These are phyloP conservation scores for Trypanosoma avium DNA, from an alignment of 208 protist genomes.

Conservation along the genomic window DNA sequence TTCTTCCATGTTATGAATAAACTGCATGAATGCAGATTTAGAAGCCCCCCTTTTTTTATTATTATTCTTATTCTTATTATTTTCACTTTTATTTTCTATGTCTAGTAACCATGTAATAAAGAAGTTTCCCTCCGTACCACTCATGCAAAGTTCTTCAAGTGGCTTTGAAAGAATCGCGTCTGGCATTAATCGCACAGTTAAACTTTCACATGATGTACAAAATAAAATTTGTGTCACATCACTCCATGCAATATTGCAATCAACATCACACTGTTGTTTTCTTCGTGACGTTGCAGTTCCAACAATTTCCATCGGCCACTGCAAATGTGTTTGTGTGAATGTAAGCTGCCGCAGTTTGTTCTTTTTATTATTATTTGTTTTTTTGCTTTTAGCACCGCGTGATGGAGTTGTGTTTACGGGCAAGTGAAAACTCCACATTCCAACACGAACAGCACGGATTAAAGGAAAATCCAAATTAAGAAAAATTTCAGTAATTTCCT, in stretches of 20 bases:
- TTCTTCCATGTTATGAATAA: constrained; percentile 24
- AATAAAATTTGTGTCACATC: constrained; percentile 50
- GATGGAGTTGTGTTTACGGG: too few species aligned
- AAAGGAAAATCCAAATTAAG: too few species aligned
- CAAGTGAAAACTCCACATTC: constrained; percentile 29
- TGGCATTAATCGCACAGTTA: constrained; percentile 59
- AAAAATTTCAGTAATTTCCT: too few species aligned
- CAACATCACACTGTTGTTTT: constrained; percentile 23
- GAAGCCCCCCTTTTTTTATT: too few species aligned
- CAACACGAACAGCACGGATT: constrained; percentile 33
- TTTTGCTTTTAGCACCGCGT: neutral
- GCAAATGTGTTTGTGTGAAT: constrained; percentile 61
- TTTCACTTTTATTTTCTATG: neutral
- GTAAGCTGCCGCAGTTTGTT: constrained; percentile 26
- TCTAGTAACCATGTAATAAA: constrained; percentile 60
- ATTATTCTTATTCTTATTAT: neutral
- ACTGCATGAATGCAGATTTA: neutral
- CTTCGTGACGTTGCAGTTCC: neutral
- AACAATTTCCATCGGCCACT: constrained; percentile 60
- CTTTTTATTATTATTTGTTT: constrained; percentile 11
- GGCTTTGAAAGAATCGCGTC: constrained; percentile 35
- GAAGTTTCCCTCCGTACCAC: constrained; percentile 26
- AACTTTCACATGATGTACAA: constrained; percentile 42
- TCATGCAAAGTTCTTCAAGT: constrained; percentile 20
- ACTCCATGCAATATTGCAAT: constrained; percentile 52